Base-by-base conservation (phyloP, 2,329 filamentous ascomycete species). In the Talaromyces sp. region DNA sequence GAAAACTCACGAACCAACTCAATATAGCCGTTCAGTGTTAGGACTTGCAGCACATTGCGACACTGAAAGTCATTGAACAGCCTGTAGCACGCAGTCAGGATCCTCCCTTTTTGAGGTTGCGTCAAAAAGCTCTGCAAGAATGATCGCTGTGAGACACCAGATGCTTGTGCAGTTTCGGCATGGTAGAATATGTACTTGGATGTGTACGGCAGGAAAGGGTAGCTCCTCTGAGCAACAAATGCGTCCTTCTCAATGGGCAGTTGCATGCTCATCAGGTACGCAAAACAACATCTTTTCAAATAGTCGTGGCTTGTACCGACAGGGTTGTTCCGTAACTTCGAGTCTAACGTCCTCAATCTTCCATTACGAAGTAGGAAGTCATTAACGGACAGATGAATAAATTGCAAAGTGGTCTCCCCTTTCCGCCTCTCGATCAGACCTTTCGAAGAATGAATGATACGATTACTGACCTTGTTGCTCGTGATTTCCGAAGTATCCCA, bases 101-200 rank as follows among this genome's bases (percentile, higher is more conserved):
- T 31, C 6, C 4, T 31, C 1, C 27, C 27, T 8, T 31, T 8
- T 3, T 31, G 27, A 31, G 27, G 27, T 1, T 31, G 27, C 6
- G 27, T 6, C 6, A 31, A 31, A 6, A 31, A 16, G 39, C 39
- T 41, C 39, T 58, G 54, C 19, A 58, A 41, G 39, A 58, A 56
- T 5, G 6, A 19, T 58, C 35, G 27, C 35, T 58, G 54, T 35
- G 35, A 58, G n/a, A 58, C 54, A 39, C 54, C 54, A 27, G 54
- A 58, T 49, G 58, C 60, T 62, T 62, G 60, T 33, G 60, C 60
- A 5, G 27, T 33, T 41, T 62, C 60, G 19, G 60, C 60, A 31
- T 62, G 60, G 35, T 62, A 19, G 8, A 62, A 62, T 52, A 62
- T 41, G 47, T 54, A 54, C 9, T 19, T 41, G 24, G 60, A 52